A percentile compares a stretch with the other conserved stretches of the same genome.
Evolutionary conservation across 371 early-diverging fungal species (phyloP).

Genomic region (Syncephalastrum sp.): DNA sequence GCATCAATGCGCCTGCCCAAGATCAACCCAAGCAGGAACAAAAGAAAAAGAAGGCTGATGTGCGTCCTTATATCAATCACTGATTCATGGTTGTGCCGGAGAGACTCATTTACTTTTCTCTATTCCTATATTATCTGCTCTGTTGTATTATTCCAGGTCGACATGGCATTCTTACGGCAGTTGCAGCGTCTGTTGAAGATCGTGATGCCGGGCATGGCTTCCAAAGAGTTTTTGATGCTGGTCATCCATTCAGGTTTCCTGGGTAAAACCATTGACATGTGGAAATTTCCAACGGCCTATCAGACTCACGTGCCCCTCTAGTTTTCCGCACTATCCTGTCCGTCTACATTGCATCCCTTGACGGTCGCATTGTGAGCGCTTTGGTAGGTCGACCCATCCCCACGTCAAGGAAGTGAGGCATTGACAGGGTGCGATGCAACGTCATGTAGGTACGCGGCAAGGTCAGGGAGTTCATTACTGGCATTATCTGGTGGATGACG

Average conservation of each 20-base stretch:
- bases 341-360: conserved; percentile 87
- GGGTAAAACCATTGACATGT: conserved; percentile 30
- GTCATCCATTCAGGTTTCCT: conserved; percentile 80
- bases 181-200: conserved; percentile 68
- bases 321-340: conserved; percentile 85
- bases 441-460: conserved; percentile 65
- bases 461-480: conserved; percentile 72
- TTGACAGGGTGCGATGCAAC: background rate
- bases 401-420: no score
- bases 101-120: background rate
- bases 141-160: conserved; percentile 45
- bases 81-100: background rate
- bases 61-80: conserved; percentile 7
- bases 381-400: conserved; percentile 48
- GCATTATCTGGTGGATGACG: conserved; percentile 88
- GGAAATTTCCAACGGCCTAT: background rate
- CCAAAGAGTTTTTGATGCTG: conserved; percentile 81
- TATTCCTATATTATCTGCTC: background rate
- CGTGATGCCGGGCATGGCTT: conserved; percentile 75
- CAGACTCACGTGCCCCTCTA: conserved; percentile 11
- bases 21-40: conserved; percentile 3
- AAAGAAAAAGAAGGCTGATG: conserved; percentile 37
- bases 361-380: conserved; percentile 90
- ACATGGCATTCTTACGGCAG: conserved; percentile 73
- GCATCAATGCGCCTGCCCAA: conserved; percentile 8